Conservation (phyloP, 2,329 filamentous ascomycete species). For the Ophiostoma australiae region DNA sequence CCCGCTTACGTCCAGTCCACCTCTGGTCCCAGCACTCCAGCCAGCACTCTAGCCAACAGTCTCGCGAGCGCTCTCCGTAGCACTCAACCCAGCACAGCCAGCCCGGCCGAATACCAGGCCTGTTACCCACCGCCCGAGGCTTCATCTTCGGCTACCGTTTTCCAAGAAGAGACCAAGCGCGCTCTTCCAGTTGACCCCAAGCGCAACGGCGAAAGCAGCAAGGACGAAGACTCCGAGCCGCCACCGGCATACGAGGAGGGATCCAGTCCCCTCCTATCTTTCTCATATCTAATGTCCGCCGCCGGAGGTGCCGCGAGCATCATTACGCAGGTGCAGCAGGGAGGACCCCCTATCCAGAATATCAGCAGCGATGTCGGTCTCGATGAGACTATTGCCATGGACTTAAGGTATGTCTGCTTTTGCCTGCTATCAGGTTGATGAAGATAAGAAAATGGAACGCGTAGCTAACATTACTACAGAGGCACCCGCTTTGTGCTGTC, state of each 20-base stretch:
- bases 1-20: constrained; percentile 51
- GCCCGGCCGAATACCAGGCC: constrained; percentile 8
- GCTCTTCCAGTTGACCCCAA: constrained; percentile 79
- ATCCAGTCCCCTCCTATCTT: constrained; percentile 83
- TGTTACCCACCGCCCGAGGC: constrained; percentile 9
- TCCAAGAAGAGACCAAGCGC: constrained; percentile 71
- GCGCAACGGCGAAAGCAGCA: constrained; percentile 49
- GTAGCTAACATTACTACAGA: constrained; percentile 43
- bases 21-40: constrained; percentile 33
- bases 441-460: background rate
- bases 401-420: constrained; percentile 66
- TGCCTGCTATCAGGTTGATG: background rate
- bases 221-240: constrained; percentile 80
- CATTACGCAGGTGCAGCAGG: constrained; percentile 97
- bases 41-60: too few species aligned
- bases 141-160: constrained; percentile 31
- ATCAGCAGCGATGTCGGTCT: constrained; percentile 83
- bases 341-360: constrained; percentile 80
- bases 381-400: constrained; percentile 92
- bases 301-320: constrained; percentile 97
- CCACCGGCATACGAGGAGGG: constrained; percentile 96
- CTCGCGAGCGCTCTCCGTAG: too few species aligned
- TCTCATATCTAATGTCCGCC: constrained; percentile 96
- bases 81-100: constrained; percentile 23
- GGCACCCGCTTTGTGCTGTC: constrained; percentile 92